Conservation (phyloP, 371 early-diverging fungal species). For the Conidiobolus incongruus region DNA sequence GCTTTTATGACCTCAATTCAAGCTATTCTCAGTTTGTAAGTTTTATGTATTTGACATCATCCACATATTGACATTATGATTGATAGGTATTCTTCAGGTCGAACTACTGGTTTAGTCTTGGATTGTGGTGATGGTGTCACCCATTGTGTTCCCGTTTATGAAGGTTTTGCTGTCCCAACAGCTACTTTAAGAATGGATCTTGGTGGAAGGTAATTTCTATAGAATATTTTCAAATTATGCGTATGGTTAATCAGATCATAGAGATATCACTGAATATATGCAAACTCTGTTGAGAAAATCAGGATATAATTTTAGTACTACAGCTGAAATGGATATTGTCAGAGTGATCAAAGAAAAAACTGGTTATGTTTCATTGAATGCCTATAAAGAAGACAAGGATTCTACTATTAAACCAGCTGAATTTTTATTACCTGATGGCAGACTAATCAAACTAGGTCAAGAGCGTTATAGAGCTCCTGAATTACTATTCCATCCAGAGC, state of each 20-base stretch:
- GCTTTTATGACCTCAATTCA: conserved; percentile 86
- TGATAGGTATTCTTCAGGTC: conserved; percentile 64
- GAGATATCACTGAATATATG: conserved; percentile 79
- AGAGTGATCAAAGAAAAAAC: conserved; percentile 87
- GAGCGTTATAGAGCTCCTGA: conserved; percentile 70
- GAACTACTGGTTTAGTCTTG: conserved; percentile 87
- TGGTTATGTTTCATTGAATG: conserved; percentile 79
- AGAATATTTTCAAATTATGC: neutral
- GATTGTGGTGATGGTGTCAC: conserved; percentile 91
- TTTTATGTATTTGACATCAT: neutral
- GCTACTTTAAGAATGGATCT: conserved; percentile 80
- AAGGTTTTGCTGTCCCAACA: conserved; percentile 87
- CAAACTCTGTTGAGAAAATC: conserved; percentile 67
- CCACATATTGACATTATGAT: neutral
- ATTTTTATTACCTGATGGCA: conserved; percentile 80
- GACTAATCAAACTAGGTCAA: conserved; percentile 58
- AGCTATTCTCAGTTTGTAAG: conserved; percentile 77
- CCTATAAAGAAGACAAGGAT: conserved; percentile 74
- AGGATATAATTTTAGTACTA: conserved; percentile 67
- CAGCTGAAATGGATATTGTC: conserved; percentile 85
- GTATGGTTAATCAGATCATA: neutral
- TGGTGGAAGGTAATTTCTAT: conserved; percentile 46
- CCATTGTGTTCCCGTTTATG: conserved; percentile 85
- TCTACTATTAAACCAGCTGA: conserved; percentile 41
- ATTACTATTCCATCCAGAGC: conserved; percentile 61